Evolutionary conservation across 2,329 filamentous ascomycete genomes (phyloP).

Genomic region (Fusarium lateritium): DNA sequence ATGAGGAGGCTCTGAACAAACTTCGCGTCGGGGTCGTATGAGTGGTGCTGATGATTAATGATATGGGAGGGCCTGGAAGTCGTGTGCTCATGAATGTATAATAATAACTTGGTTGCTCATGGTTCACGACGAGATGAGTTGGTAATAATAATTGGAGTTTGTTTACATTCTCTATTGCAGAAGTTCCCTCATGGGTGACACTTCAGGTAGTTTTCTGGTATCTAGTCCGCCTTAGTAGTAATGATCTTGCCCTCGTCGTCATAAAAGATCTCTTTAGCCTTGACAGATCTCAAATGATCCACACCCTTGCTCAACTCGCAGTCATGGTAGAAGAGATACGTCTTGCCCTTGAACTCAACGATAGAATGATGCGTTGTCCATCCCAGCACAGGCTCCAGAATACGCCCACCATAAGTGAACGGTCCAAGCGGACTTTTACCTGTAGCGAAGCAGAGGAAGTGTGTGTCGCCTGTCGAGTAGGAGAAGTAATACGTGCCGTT

Average conservation of each 20-base stretch:
- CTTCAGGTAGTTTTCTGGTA: not conserved
- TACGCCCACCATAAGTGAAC: conserved; percentile 79
- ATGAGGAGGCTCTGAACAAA: conserved; percentile 77
- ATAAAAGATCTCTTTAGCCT: conserved; percentile 82
- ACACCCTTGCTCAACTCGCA: conserved; percentile 77
- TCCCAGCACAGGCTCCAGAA: conserved; percentile 82
- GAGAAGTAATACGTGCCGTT: conserved; percentile 80
- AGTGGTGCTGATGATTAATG: conserved; percentile 32
- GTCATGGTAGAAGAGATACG: conserved; percentile 85
- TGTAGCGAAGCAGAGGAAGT: conserved; percentile 79
- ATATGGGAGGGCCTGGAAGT: not conserved
- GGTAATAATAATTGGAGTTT: not conserved
- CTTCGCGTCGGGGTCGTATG: conserved; percentile 66
- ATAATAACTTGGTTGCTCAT: not conserved
- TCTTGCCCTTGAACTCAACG: conserved; percentile 78
- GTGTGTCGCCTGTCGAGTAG: conserved; percentile 84
- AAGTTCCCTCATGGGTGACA: not conserved
- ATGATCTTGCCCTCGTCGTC: conserved; percentile 75
- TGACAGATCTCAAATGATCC: conserved; percentile 80
- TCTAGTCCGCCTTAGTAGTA: conserved; percentile 52
- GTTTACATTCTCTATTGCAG: not conserved
- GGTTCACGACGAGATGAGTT: conserved; percentile 4
- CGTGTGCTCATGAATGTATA: conserved; percentile 7
- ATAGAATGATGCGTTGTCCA: conserved; percentile 89
- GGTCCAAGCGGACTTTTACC: conserved; percentile 76